These are phyloP conservation scores for Debaryomyces tyrocola DNA, from an alignment of 805 yeast species.

Conservation along the genomic window DNA sequence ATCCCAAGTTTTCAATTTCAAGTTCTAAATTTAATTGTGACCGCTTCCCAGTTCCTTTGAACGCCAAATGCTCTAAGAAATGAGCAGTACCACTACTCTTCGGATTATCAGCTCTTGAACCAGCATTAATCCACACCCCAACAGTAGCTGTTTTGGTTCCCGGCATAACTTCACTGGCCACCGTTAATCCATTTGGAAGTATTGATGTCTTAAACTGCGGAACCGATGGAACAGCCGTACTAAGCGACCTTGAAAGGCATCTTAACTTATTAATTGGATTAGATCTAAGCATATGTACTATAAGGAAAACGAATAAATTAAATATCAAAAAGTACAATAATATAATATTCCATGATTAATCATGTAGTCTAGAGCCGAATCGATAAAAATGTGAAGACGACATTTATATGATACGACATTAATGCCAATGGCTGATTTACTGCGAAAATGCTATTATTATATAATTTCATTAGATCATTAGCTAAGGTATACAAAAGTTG, in stretches of 20 bases:
- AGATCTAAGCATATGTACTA: background rate
- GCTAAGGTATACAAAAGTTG: background rate
- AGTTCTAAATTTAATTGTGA: conserved; percentile 81
- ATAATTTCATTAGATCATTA: background rate
- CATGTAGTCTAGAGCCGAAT: background rate
- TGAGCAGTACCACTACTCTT: conserved; percentile 94
- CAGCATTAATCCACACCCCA: conserved; percentile 98
- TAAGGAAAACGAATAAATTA: background rate
- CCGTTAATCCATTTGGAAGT: conserved; percentile 88
- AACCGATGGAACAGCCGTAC: conserved; percentile 11
- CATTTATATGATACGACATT: background rate
- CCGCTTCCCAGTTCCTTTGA: conserved; percentile 87
- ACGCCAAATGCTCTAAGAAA: conserved; percentile 93
- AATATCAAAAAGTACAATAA: background rate
- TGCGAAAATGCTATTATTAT: background rate
- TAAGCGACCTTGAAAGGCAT: conserved; percentile 2
- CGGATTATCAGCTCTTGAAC: conserved; percentile 92
- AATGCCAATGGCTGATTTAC: background rate
- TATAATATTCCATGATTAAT: conserved; percentile 1
- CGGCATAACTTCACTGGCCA: conserved; percentile 87
- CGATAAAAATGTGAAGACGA: background rate
- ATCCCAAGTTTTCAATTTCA: conserved; percentile 94
- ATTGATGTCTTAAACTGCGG: conserved; percentile 58
- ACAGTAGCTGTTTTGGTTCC: conserved; percentile 93
- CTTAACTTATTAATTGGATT: background rate